Evolutionary conservation across 2,329 filamentous ascomycete genomes (phyloP), one percentile per base, ranked within the genome.

Genomic region (Colletotrichum sp.): DNA sequence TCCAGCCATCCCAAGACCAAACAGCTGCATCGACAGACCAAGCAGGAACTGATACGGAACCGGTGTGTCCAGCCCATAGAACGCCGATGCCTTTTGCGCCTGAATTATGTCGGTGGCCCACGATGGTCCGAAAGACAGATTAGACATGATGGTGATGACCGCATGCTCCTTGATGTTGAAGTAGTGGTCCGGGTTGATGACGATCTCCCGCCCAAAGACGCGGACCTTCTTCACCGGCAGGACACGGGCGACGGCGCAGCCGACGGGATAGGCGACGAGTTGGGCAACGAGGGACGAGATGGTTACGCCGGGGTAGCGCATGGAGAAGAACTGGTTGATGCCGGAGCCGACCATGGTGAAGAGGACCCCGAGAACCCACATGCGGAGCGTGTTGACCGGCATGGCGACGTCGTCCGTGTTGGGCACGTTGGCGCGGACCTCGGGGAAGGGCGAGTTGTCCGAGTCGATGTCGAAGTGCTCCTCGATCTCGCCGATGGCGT

Each of bases 141-240:
- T 91, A 62, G 91, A 88, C 87, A 89, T 88, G 79, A 89, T 85
- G 30, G 87, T 87, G 61, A 90, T 85, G 24, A 90, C 81, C 78
- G 87, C 86, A 80, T 90, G 89, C 80, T 90, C 89, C 78, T 90
- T 91, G 78, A 86, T 86, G 75, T 85, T 88, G 79, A 90, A 90
- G 66, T 82, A 79, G 1, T 85, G 85, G 1, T 88, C 87, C 0
- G 88, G 86, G 76, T 89, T 89, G 30, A 89, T 79, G 26, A 81
- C 84, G 77, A 85, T 83, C n/a, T 81, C 80, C 21, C 81, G 73
- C 2, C 83, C 83, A 71, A 81, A 82, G 13, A 80, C 77, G 21
- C 76, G 79, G 36, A 85, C 82, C 24, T 81, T 79, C 28, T 78
- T 77, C 48, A 81, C 82, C 8, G 85, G 83, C 69, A 86, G 79